These are phyloP conservation scores for Leucocoprinus sp. DNA, from an alignment of 768 basidiomycete species.

Conservation along the genomic window DNA sequence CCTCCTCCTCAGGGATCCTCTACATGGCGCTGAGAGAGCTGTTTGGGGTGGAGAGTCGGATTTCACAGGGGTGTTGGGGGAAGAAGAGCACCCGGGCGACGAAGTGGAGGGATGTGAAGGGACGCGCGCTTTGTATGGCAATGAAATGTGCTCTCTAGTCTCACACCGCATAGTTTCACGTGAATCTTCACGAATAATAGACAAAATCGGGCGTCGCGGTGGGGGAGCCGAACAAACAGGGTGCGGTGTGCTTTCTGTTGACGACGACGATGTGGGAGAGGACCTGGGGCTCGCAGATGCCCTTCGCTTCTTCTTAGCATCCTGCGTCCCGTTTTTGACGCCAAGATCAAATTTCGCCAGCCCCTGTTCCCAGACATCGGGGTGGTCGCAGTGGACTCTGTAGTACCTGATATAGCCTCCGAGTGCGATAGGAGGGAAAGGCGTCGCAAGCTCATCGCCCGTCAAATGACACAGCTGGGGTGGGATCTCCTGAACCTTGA, in stretches of 20 bases:
- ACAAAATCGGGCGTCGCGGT: slow-evolving; percentile 13
- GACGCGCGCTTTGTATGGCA: slow-evolving; percentile 9
- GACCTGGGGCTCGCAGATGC: slow-evolving; percentile 5
- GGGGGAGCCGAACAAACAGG: slow-evolving; percentile 7
- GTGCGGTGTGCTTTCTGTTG: slow-evolving; percentile 8
- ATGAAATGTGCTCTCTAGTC: neutral
- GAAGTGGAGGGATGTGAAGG: slow-evolving; percentile 3
- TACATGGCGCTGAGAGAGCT: slow-evolving; percentile 4
- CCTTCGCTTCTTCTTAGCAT: slow-evolving; percentile 1
- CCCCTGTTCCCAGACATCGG: neutral
- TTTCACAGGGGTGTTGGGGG: neutral
- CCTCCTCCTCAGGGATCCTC: slow-evolving; percentile 21
- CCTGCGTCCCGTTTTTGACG: slow-evolving; percentile 8
- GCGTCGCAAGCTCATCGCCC: slow-evolving; percentile 15
- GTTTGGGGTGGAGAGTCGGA: neutral
- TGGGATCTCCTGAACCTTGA: slow-evolving; percentile 7
- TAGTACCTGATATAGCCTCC: slow-evolving; percentile 39
- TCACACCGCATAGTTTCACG: slow-evolving; percentile 16
- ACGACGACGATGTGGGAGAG: slow-evolving; percentile 14
- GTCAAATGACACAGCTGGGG: slow-evolving; percentile 9
- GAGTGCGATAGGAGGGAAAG: slow-evolving; percentile 30
- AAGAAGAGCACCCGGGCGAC: slow-evolving; percentile 1
- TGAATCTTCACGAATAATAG: slow-evolving; percentile 21
- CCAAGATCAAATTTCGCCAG: slow-evolving; percentile 3
- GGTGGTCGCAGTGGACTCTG: slow-evolving; percentile 13